A percentile compares a stretch with the other conserved stretches of the same genome.
phyloP scores from a whole-genome alignment of 768 basidiomycete genomes.

The Hygrocybe coccinea region DNA sequence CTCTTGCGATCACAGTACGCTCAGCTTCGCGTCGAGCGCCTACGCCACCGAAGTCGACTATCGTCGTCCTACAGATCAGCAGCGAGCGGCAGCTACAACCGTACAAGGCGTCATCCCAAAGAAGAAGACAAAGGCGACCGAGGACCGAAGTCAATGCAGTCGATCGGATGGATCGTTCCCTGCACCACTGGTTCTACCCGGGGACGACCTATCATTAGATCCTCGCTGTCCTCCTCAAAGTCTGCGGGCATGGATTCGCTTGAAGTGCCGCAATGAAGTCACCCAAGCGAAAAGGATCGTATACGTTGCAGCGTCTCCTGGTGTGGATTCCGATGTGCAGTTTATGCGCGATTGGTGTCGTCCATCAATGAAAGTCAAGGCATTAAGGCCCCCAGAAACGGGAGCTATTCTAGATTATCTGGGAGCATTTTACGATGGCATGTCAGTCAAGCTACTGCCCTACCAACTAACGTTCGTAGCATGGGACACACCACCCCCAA shows the following conservation, averaged over 20 bases:
- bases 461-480: constrained; percentile 19
- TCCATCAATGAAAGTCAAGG: constrained; percentile 5
- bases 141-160: background rate
- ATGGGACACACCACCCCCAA: constrained; percentile 21
- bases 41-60: constrained; percentile 11
- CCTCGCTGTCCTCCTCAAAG: constrained; percentile 33
- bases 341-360: constrained; percentile 24
- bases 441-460: constrained; percentile 25
- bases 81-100: constrained; percentile 14
- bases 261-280: constrained; percentile 30
- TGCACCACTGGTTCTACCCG: constrained; percentile 31
- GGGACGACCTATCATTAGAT: constrained; percentile 32
- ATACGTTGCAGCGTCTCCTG: constrained; percentile 32
- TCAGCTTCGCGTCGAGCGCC: constrained; percentile 11
- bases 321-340: constrained; percentile 17
- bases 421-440: constrained; percentile 31
- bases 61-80: constrained; percentile 7
- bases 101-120: constrained; percentile 2
- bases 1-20: constrained; percentile 12
- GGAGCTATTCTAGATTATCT: constrained; percentile 29
- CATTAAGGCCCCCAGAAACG: constrained; percentile 14
- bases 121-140: constrained; percentile 4
- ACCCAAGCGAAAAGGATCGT: constrained; percentile 23
- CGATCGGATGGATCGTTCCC: constrained; percentile 22
- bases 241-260: constrained; percentile 26